These are phyloP conservation scores for Verbascum thapsus DNA, from an alignment of 257 asterid species.

Conservation along the genomic window DNA sequence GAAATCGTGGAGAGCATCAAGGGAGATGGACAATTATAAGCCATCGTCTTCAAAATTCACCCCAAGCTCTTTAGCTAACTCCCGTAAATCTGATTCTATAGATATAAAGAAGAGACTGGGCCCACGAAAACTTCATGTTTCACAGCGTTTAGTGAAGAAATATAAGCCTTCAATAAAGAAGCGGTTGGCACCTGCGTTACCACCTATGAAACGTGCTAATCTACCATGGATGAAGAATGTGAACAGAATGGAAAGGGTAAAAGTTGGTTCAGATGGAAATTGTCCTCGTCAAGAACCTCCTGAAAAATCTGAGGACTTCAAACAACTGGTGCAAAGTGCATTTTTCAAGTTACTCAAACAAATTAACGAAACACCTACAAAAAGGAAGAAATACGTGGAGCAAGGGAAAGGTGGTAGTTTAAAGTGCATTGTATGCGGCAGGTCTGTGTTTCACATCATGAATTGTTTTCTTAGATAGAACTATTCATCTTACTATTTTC, in stretches of 20 bases:
- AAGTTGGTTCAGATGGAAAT: constrained; percentile 43
- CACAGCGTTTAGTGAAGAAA: constrained; percentile 43
- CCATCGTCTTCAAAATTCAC: constrained; percentile 36
- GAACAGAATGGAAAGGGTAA: no score
- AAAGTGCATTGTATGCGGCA: constrained; percentile 75
- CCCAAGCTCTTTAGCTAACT: constrained; percentile 31
- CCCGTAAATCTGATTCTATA: constrained; percentile 38
- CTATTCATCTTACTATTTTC: constrained; percentile 31
- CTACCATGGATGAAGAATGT: constrained; percentile 56
- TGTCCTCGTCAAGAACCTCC: constrained; percentile 53
- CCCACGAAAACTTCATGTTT: constrained; percentile 52
- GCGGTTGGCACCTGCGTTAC: constrained; percentile 53
- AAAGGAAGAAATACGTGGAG: constrained; percentile 51
- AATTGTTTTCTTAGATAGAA: constrained; percentile 43
- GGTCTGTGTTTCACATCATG: constrained; percentile 63
- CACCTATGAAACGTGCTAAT: constrained; percentile 33
- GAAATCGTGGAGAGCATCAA: constrained; percentile 32
- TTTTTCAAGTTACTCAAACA: constrained; percentile 69
- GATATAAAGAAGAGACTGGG: constrained; percentile 70
- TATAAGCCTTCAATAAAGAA: constrained; percentile 50
- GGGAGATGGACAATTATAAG: constrained; percentile 24
- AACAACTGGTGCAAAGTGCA: constrained; percentile 59
- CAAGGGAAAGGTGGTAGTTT: constrained; percentile 55
- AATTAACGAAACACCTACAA: constrained; percentile 52
- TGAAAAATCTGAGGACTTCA: constrained; percentile 68